These are phyloP conservation scores for Sordaria brevicollis DNA, from an alignment of 495 filamentous ascomycete genomes.

Conservation along the genomic window DNA sequence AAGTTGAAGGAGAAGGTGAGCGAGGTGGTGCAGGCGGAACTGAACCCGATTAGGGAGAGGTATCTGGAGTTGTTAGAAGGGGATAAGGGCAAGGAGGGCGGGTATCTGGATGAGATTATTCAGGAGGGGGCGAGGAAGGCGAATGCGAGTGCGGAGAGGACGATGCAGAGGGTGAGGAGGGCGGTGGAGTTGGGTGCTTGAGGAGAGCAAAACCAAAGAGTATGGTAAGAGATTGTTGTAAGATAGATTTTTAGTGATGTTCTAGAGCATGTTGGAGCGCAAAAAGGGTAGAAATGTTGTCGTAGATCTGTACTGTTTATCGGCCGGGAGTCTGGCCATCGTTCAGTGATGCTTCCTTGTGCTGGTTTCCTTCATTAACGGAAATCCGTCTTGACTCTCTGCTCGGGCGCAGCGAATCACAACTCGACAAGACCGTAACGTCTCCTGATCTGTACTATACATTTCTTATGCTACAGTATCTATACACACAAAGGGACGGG, in stretches of 20 bases:
- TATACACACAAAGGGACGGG: conserved; percentile 7
- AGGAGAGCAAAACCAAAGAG: background rate
- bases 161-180: conserved; percentile 52
- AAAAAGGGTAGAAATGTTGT: background rate
- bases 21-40: conserved; percentile 39
- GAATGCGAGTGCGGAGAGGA: conserved; percentile 50
- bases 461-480: conserved; percentile 1
- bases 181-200: conserved; percentile 47
- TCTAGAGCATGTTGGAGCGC: background rate
- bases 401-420: background rate
- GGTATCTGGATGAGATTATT: conserved; percentile 49
- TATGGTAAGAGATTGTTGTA: background rate
- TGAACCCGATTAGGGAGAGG: conserved; percentile 50
- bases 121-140: conserved; percentile 53
- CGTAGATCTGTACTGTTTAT: background rate
- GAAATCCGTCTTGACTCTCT: background rate
- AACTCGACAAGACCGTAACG: conserved; percentile 3
- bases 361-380: background rate
- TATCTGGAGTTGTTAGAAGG: conserved; percentile 43
- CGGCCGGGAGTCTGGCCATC: background rate
- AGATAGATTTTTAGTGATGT: background rate
- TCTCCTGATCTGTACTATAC: background rate
- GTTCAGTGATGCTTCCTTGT: background rate
- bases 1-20: conserved; percentile 61
- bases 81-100: conserved; percentile 22